A percentile compares a stretch with the other conserved stretches of the same genome.
Evolutionary conservation across 345 rosid species (phyloP).

Genomic region (Lagerstroemia speciosa): DNA sequence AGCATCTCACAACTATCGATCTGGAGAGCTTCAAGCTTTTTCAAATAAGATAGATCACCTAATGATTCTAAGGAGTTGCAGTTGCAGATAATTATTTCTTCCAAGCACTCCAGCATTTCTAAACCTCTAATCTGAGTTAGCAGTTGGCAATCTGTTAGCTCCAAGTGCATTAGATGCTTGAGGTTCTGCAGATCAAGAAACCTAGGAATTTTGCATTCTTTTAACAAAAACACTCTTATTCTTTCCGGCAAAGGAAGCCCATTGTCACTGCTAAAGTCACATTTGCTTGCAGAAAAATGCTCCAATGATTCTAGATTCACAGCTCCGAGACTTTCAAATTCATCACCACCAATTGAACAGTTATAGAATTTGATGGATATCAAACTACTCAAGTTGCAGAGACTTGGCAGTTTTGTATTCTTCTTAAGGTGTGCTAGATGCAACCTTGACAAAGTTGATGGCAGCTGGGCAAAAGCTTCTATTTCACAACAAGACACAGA

Average conservation of each 20-base stretch:
- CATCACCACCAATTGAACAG: background rate
- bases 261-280: background rate
- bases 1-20: too few species aligned
- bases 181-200: background rate
- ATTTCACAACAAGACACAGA: background rate
- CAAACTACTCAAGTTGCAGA: background rate
- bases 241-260: fast-evolving
- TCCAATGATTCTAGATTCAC: background rate
- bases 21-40: too few species aligned
- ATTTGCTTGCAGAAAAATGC: background rate
- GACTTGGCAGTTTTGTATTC: background rate
- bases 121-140: too few species aligned
- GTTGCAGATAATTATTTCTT: too few species aligned
- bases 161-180: background rate
- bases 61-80: too few species aligned
- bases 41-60: too few species aligned
- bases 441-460: background rate
- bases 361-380: background rate
- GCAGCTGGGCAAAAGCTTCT: background rate
- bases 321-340: background rate
- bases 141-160: too few species aligned
- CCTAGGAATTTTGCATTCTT: fast-evolving
- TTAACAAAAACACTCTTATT: background rate
- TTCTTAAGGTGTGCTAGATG: background rate
- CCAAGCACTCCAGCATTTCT: too few species aligned